Base-by-base conservation (phyloP, 2,329 filamentous ascomycete species). In the Claviceps fusiformis region DNA sequence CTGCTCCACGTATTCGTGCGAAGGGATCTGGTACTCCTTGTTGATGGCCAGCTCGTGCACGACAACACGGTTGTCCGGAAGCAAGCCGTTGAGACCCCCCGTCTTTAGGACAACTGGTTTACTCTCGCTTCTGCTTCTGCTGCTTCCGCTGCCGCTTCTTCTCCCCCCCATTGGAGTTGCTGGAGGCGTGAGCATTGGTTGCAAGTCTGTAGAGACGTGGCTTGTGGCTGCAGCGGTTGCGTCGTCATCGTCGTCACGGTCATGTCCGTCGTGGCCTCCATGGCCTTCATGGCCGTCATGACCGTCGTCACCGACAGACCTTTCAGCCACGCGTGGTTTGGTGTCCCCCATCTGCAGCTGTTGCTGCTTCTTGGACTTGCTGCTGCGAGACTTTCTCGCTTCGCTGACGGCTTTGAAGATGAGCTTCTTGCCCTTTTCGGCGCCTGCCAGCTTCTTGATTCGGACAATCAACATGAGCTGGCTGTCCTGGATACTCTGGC, bases 31-130 rank as follows among this genome's bases (percentile, higher is more conserved):
- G 65, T 86, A 92, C 61, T 89, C 83, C 61, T 82, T 84, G 68
- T 92, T 87, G 60, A 93, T 85, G 9, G 86, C 84, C 48, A 93
- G 72, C 69, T 92, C 88, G 65, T 92, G 88, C 0, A 89, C 83
- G 17, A 92, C 74, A 11, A 87, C 72, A 31, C 88, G 78, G 62
- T 92, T 93, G 57, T 85, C 79, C 0, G 87, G 87, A 49, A 91
- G 74, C 70, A 74, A 78, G 58, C 69, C 78, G 68, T 66, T 75
- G 62, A 69, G 78, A 51, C 62, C 79, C 1, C 62, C 79, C 1
- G 67, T 63, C 57, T 73, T 71, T 6, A 65, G 54, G 3, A 64
- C 62, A 9, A 63, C 59, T n/a, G 67, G 66, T 60, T 70, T 72
- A n/a, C 65, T 61, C 57, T 73, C 68, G 15, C 62, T 62, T 60